These are phyloP conservation scores for Penicillium desertorum DNA, from an alignment of 495 filamentous ascomycete species.

Conservation along the genomic window DNA sequence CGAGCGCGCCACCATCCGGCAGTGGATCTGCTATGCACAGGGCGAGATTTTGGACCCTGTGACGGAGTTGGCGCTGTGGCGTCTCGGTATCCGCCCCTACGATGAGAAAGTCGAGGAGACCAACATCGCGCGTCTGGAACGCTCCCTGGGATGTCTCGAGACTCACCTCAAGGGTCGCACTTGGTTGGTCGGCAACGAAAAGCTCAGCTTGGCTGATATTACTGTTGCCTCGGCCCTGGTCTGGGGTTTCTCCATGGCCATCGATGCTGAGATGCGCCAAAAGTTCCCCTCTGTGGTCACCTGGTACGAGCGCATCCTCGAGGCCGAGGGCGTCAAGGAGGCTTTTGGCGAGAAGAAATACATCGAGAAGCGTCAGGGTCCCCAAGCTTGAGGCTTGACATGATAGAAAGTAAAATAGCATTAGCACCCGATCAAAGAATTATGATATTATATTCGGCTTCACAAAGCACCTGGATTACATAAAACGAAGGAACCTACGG, in stretches of 20 bases:
- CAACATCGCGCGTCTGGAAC: constrained; percentile 27
- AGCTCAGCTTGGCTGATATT: constrained; percentile 56
- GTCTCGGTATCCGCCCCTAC: constrained; percentile 34
- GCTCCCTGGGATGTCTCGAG: constrained; percentile 46
- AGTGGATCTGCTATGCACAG: constrained; percentile 53
- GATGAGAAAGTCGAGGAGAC: constrained; percentile 37
- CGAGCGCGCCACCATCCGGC: constrained; percentile 48
- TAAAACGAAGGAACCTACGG: neutral
- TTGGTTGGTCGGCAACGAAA: constrained; percentile 47
- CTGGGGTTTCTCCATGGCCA: constrained; percentile 40
- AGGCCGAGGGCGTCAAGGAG: constrained; percentile 50
- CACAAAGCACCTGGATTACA: neutral
- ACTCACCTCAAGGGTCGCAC: constrained; percentile 36
- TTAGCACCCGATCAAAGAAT: constrained; percentile 1
- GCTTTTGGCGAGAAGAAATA: constrained; percentile 46
- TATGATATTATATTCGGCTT: neutral
- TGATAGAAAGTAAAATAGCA: neutral
- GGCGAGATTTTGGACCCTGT: constrained; percentile 42
- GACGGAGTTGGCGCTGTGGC: constrained; percentile 31
- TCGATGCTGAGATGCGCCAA: constrained; percentile 53
- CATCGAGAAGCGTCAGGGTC: constrained; percentile 41
- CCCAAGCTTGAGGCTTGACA: constrained; percentile 11
- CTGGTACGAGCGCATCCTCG: constrained; percentile 46
- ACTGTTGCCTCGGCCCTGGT: constrained; percentile 42
- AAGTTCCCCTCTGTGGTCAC: constrained; percentile 43